Percentiles rank a stretch among this genome's conserved stretches.
Evolutionary conservation across 1,284 basidiomycete species (phyloP).

Genomic region (Ustilago nuda): DNA sequence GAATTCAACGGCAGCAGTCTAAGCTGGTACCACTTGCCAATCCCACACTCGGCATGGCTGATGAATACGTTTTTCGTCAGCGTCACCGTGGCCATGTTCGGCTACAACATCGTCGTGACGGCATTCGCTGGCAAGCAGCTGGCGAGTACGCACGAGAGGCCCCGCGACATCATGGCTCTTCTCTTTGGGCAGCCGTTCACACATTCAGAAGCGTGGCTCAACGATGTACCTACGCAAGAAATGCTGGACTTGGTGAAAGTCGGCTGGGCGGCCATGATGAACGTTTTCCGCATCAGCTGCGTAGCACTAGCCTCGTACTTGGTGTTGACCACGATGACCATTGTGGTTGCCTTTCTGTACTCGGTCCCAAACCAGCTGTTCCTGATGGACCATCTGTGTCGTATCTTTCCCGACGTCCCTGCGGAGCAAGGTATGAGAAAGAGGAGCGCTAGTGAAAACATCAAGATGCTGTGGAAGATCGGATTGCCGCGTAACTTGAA

Average conservation of each 20-base stretch:
- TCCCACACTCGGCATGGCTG: conserved; percentile 25
- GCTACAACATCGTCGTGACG: conserved; percentile 6
- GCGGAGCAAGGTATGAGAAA: neutral
- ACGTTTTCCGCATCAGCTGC: conserved; percentile 22
- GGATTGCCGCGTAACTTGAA: conserved; percentile 9
- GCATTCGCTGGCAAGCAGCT: neutral
- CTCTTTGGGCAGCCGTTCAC: neutral
- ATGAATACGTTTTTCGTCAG: conserved; percentile 24
- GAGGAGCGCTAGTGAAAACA: neutral
- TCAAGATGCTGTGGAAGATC: conserved; percentile 10
- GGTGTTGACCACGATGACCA: neutral
- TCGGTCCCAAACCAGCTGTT: conserved; percentile 26
- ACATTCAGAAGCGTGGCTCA: conserved; percentile 16
- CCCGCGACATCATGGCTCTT: neutral
- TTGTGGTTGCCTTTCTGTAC: conserved; percentile 4
- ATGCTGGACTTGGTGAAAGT: neutral
- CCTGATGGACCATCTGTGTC: conserved; percentile 18
- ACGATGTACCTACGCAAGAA: conserved; percentile 6
- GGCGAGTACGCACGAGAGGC: neutral
- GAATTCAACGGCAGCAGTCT: neutral
- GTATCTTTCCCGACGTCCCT: conserved; percentile 15
- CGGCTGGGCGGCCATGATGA: neutral
- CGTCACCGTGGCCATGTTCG: conserved; percentile 12
- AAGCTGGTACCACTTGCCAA: conserved; percentile 19
- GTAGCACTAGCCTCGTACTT: conserved; percentile 13